Percentiles rank a stretch among this genome's conserved stretches.
Conservation (phyloP, 495 filamentous ascomycete species). For the Trypethelium eluteriae region DNA sequence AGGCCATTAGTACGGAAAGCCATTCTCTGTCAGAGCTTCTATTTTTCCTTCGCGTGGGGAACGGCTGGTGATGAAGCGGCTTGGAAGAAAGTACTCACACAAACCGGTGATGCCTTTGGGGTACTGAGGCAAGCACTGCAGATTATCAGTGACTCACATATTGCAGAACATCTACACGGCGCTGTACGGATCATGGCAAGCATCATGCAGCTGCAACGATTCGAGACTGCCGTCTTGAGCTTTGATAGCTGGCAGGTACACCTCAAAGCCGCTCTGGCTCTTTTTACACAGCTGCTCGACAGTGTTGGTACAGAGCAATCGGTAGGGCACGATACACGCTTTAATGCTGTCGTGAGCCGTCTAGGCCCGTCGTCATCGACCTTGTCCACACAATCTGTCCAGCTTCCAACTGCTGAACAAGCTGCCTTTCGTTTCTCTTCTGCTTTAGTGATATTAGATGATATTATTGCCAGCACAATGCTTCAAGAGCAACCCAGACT, state of each 20-base stretch:
- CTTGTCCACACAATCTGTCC: conserved; percentile 21
- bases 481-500: conserved; percentile 40
- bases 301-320: conserved; percentile 19
- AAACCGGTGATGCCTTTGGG: conserved; percentile 38
- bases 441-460: conserved; percentile 42
- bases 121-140: conserved; percentile 40
- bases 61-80: conserved; percentile 27
- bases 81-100: conserved; percentile 34
- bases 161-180: conserved; percentile 30
- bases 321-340: background rate
- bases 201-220: conserved; percentile 48
- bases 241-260: conserved; percentile 44
- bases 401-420: conserved; percentile 43
- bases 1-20: conserved; percentile 44
- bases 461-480: conserved; percentile 44
- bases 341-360: conserved; percentile 26
- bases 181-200: conserved; percentile 42
- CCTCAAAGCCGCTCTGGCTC: conserved; percentile 41
- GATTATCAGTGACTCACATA: conserved; percentile 31
- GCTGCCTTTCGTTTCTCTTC: conserved; percentile 48
- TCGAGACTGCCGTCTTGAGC: conserved; percentile 41
- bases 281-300: conserved; percentile 42
- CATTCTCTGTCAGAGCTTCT: conserved; percentile 41
- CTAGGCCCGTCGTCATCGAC: conserved; percentile 31
- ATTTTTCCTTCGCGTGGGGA: conserved; percentile 36